Evolutionary conservation across 2,329 filamentous ascomycete genomes (phyloP).

Genomic region (Hysterium pulicare): DNA sequence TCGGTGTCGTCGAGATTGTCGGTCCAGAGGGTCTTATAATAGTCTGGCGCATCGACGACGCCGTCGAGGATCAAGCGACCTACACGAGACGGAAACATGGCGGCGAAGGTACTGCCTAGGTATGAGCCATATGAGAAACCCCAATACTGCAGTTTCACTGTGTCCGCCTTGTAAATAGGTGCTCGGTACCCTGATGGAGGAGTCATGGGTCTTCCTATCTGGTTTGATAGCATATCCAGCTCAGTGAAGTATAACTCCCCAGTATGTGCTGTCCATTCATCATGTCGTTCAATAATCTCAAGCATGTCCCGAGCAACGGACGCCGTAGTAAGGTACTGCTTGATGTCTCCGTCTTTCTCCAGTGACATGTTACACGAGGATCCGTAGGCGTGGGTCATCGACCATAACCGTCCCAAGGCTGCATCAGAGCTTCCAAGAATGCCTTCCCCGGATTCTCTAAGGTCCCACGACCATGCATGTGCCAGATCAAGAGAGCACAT

Average conservation of each 20-base stretch:
- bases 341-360: conserved; percentile 35
- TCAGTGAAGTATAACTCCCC: conserved; percentile 3
- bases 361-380: conserved; percentile 23
- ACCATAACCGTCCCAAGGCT: conserved; percentile 41
- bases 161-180: conserved; percentile 16
- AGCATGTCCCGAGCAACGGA: conserved; percentile 51
- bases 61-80: conserved; percentile 35
- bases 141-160: conserved; percentile 36
- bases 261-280: conserved; percentile 26
- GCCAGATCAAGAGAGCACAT: conserved; percentile 32
- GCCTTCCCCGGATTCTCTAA: conserved; percentile 37
- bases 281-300: conserved; percentile 45
- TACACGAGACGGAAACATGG: conserved; percentile 16
- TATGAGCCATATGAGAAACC: conserved; percentile 44
- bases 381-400: conserved; percentile 38
- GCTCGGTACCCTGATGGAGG: not conserved
- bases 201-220: too few species aligned
- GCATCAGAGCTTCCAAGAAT: conserved; percentile 41
- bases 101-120: conserved; percentile 18
- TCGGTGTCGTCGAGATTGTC: conserved; percentile 45
- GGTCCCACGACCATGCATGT: conserved; percentile 33
- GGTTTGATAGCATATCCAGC: not conserved
- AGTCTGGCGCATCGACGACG: conserved; percentile 39
- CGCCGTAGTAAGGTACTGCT: conserved; percentile 45
- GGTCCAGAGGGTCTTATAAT: conserved; percentile 33